Percentiles rank a stretch among this genome's conserved stretches.
Evolutionary conservation across 495 filamentous ascomycete genomes (phyloP).

Genomic region (Cercophora scortea): DNA sequence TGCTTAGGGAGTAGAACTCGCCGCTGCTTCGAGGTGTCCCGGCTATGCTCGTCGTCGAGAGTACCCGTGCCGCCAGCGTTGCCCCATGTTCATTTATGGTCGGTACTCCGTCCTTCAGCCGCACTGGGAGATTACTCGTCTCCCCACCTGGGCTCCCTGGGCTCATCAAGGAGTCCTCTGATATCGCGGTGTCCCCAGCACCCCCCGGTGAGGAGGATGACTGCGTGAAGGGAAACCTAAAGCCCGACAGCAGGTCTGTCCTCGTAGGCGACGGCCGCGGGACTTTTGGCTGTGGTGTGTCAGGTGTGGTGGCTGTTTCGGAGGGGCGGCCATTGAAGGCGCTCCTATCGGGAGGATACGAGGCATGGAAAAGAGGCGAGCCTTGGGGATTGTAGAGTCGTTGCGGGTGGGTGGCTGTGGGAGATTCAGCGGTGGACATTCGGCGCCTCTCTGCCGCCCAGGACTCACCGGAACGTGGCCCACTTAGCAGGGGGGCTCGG

Average conservation of each 20-base stretch:
- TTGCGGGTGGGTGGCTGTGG: constrained; percentile 33
- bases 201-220: constrained; percentile 28
- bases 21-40: constrained; percentile 79
- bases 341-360: constrained; percentile 35
- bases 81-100: constrained; percentile 47
- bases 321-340: constrained; percentile 26
- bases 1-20: constrained; percentile 90
- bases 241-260: constrained; percentile 46
- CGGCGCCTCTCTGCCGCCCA: background rate
- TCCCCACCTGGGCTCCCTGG: constrained; percentile 28
- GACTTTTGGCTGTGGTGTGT: constrained; percentile 26
- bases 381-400: constrained; percentile 26
- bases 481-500: constrained; percentile 31
- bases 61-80: constrained; percentile 55
- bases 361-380: constrained; percentile 41
- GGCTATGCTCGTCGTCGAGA: constrained; percentile 62
- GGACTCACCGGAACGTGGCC: constrained; percentile 25
- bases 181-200: background rate
- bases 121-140: constrained; percentile 22
- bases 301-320: constrained; percentile 29
- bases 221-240: constrained; percentile 60
- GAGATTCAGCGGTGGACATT: background rate
- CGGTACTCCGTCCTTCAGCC: constrained; percentile 35
- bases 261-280: constrained; percentile 22
- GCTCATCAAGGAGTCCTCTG: constrained; percentile 19